These are phyloP conservation scores for Biscogniauxia mediterranea DNA, from an alignment of 2,329 filamentous ascomycete genomes.

Conservation along the genomic window DNA sequence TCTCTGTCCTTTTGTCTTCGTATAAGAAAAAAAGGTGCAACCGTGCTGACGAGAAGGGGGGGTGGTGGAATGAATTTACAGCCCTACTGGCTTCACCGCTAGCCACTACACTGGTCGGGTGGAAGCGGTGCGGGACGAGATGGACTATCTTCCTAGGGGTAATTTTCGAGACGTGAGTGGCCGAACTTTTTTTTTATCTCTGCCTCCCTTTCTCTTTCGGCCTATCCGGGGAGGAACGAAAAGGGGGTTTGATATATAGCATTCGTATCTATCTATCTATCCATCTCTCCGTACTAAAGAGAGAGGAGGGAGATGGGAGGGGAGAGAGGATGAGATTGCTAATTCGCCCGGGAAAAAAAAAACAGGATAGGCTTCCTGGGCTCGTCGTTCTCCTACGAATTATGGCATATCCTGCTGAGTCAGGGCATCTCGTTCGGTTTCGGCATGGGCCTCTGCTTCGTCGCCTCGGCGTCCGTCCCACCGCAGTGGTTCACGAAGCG, in stretches of 20 bases:
- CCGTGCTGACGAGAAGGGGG: constrained; percentile 4
- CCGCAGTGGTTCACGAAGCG: constrained; percentile 73
- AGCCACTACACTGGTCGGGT: constrained; percentile 51
- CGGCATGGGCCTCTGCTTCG: constrained; percentile 76
- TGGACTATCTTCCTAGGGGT: constrained; percentile 63
- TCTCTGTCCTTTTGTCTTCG: not conserved
- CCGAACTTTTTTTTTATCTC: not conserved
- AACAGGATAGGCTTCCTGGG: constrained; percentile 58
- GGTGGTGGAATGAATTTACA: constrained; percentile 30
- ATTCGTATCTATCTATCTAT: no score
- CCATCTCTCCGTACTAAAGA: no score
- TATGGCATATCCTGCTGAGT: constrained; percentile 74
- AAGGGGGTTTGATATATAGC: no score
- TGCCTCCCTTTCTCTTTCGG: not conserved
- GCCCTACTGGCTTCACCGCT: constrained; percentile 68
- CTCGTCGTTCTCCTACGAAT: constrained; percentile 64
- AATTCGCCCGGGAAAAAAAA: not conserved
- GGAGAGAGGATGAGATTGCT: not conserved
- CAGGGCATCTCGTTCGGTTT: constrained; percentile 77
- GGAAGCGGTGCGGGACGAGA: constrained; percentile 63
- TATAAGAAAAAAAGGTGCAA: not conserved
- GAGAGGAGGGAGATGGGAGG: no score
- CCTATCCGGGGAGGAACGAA: not conserved
- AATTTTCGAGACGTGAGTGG: constrained; percentile 54
- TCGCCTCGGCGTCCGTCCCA: constrained; percentile 63